Base-by-base conservation (phyloP, 768 basidiomycete genomes). In the Daedaleopsis nitida region DNA sequence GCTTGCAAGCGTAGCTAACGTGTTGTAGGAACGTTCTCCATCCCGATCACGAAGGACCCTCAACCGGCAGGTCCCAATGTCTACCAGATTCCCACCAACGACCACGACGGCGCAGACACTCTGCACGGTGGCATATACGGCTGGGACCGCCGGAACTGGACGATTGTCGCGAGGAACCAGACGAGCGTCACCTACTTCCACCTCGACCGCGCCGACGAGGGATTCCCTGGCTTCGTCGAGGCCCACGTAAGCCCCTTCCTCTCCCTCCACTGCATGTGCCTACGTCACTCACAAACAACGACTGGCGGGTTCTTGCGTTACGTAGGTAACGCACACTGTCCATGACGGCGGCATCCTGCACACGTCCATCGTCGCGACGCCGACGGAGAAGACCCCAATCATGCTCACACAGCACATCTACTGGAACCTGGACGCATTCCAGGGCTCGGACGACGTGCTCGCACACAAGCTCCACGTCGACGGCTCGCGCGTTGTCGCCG, bases 81-180 rank as follows among this genome's bases (percentile, higher is more conserved):
- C 0, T 84, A 78, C 61, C 80, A 83, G 53, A 80, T 81, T 35
- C 78, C 83, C 4, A 77, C 74, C 0, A 84, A 83, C 61, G 82
- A 83, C 60, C 75, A 81, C 60, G 75, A 80, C 64, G 81, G 81
- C 80, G 62, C 43, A 69, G 81, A 82, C 37, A 84, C 83, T 1
- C 73, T 86, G 1, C 85, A 86, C 67, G 85, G 85, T 0, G 84
- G 85, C 1, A 77, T 78, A 17, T 72, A 76, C 54, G 85, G 85
- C 19, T 87, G 81, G 78, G 86, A 86, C 65, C 76, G 79, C 16
- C 78, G 81, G 8, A 81, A 80, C 70, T 86, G 85, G 84, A 83
- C 78, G 2, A 60, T 84, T 7, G 77, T 79, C 0, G 70, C 73
- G 13, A 76, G 73, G 62, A 75, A 76, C 6, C 63, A 73, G 17